phyloP scores from a whole-genome alignment of 768 basidiomycete species.

The Chlorophyllum brunneum region DNA sequence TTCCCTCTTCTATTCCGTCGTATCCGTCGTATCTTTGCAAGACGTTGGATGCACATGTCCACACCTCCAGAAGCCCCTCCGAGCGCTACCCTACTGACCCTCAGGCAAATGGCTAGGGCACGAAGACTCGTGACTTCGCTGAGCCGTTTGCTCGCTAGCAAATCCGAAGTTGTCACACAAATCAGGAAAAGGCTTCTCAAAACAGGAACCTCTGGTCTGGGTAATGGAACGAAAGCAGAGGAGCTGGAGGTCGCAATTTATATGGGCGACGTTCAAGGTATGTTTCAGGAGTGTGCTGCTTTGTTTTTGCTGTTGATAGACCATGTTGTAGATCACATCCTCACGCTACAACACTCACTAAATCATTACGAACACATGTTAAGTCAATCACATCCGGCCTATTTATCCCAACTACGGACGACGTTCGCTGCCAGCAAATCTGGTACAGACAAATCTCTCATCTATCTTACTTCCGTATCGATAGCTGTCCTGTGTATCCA shows the following conservation, averaged over 20 bases:
- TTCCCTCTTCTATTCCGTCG: conserved; percentile 32
- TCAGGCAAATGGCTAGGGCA: conserved; percentile 77
- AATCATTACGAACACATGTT: conserved; percentile 86
- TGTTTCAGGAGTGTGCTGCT: conserved; percentile 13
- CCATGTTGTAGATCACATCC: conserved; percentile 69
- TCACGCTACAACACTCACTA: conserved; percentile 81
- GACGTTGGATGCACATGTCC: conserved; percentile 20
- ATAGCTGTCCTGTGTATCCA: conserved; percentile 66
- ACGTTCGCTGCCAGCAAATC: conserved; percentile 55
- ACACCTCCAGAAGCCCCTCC: conserved; percentile 19
- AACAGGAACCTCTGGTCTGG: conserved; percentile 30
- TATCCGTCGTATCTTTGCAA: conserved; percentile 27
- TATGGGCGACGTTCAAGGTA: conserved; percentile 90
- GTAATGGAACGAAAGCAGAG: conserved; percentile 39
- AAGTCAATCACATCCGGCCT: conserved; percentile 83
- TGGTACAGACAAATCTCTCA: conserved; percentile 60
- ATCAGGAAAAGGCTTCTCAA: conserved; percentile 67
- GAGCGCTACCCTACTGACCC: conserved; percentile 40
- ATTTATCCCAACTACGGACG: conserved; percentile 72
- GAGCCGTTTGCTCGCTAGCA: conserved; percentile 69
- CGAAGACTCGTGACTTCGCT: conserved; percentile 78
- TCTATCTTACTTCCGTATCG: conserved; percentile 64
- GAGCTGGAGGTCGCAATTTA: conserved; percentile 78
- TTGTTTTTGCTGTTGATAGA: conserved; percentile 11
- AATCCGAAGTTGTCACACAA: conserved; percentile 78